Evolutionary conservation across 176 grass and related monocot species (phyloP), one percentile per base, ranked within the genome.

Genomic region (Cenchrus americanus): DNA sequence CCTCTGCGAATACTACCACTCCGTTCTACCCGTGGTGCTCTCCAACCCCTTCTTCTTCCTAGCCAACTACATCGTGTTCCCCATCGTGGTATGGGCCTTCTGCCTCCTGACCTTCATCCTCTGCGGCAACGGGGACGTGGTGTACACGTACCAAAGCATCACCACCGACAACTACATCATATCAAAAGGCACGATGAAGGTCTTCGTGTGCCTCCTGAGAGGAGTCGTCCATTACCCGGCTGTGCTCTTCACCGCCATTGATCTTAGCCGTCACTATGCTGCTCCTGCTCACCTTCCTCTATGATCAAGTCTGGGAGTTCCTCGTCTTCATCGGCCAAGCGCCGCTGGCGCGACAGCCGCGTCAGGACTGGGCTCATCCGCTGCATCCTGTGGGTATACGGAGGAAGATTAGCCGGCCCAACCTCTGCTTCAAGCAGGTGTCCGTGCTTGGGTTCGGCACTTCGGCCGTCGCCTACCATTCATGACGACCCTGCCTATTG

Each of bases 151-250:
- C 67, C 9, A 0, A 0, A 70, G 67, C 42, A 4, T 70, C 21
- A 7, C 7, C 7, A 23, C 0, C 0, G 67, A 70, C 41, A 70
- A 43, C 41, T 46, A 66, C 63, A 66, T 42, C 7, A 0, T 73
- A 2, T 5, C 21, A 0, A 6, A 10, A 1, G n/a, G 44, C 2
- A 6, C 49, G 1, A 0, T 23, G 0, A 15, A 26, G 6, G 14
- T 49, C 7, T 6, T 49, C 13, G 2, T 8, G 0, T 73, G 70
- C 47, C 70, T 73, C 5, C 14, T 73, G 49, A 73, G 0, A 17
- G 6, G 26, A 0, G 5, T 23, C 12, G 11, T 1, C 7, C 10
- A 10, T 1, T 9, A 14, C 3, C 26, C 70, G 14, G 5, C 22
- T 14, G 52, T 54, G 1, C 17, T 79, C 37, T 10, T 63, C 7